phyloP scores from a whole-genome alignment of 371 early-diverging fungal genomes.

The Lichtheimia hyalospora region DNA sequence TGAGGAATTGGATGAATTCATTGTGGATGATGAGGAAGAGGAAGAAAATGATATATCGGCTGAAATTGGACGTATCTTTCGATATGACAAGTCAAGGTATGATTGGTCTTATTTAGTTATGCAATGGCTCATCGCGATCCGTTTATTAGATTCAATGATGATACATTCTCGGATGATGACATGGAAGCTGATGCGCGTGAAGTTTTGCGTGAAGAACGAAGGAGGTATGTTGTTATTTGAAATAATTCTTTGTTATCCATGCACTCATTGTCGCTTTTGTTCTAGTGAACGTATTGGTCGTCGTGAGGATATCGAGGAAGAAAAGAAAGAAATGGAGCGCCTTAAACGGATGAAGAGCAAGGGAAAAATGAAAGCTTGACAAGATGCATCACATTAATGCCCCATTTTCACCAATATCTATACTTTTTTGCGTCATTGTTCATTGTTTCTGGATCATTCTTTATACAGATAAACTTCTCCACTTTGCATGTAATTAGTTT shows the following conservation, averaged over 20 bases:
- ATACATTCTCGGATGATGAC: conserved; percentile 58
- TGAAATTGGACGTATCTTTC: conserved; percentile 52
- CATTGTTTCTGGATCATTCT: too few relatives aligned
- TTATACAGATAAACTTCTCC: too few relatives aligned
- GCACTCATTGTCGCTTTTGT: not conserved
- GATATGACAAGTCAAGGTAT: conserved; percentile 36
- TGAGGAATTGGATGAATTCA: conserved; percentile 38
- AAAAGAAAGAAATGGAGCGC: conserved; percentile 67
- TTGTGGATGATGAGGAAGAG: conserved; percentile 52
- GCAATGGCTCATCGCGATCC: not conserved
- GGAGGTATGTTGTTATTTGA: conserved; percentile 40
- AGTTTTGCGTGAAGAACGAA: conserved; percentile 56
- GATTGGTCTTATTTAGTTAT: not conserved
- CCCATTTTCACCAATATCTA: too few relatives aligned
- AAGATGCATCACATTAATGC: too few relatives aligned
- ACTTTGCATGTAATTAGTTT: too few relatives aligned
- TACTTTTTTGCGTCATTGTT: too few relatives aligned
- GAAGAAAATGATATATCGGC: conserved; percentile 30
- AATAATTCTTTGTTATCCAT: not conserved
- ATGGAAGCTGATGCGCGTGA: conserved; percentile 63
- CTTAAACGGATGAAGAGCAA: conserved; percentile 58
- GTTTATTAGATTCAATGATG: conserved; percentile 46
- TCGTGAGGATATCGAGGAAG: conserved; percentile 51
- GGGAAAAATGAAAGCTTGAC: conserved; percentile 9
- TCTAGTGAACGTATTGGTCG: conserved; percentile 55